A percentile compares a stretch with the other conserved stretches of the same genome.
Conservation (phyloP, 345 rosid species). For the Euphorbia peplus region DNA sequence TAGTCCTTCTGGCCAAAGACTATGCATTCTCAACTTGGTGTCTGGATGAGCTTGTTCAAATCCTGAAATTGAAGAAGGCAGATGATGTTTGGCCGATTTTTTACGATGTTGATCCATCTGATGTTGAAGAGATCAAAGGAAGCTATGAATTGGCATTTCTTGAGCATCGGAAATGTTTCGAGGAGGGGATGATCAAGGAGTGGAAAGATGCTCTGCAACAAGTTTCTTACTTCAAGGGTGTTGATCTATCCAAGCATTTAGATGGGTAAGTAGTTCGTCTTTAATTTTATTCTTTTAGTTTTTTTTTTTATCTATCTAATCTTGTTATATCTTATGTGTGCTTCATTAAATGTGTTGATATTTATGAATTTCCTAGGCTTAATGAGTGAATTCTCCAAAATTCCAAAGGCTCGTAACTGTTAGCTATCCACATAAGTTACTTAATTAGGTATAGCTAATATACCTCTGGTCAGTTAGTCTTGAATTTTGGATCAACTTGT, state of each 20-base stretch:
- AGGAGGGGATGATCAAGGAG: background rate
- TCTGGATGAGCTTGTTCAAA: slow-evolving; percentile 14
- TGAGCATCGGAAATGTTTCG: background rate
- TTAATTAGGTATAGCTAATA: no score
- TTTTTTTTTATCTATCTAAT: background rate
- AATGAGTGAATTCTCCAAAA: no score
- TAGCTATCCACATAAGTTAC: no score
- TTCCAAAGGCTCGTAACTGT: no score
- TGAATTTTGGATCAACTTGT: no score
- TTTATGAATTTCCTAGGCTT: no score
- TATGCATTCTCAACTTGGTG: slow-evolving; percentile 8
- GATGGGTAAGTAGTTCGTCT: background rate
- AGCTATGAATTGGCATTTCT: slow-evolving; percentile 7
- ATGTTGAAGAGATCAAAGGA: slow-evolving; percentile 4
- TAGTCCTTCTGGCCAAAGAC: slow-evolving; percentile 7
- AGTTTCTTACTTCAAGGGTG: slow-evolving; percentile 1
- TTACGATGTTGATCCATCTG: slow-evolving; percentile 15
- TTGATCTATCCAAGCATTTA: background rate
- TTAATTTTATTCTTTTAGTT: background rate
- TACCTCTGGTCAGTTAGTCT: no score
- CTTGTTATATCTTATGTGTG: no score
- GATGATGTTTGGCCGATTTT: slow-evolving; percentile 7
- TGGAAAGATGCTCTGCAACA: slow-evolving; percentile 12
- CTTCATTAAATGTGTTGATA: no score
- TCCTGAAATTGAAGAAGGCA: background rate